These are phyloP conservation scores for Chlorophyllum brunneum DNA, from an alignment of 768 basidiomycete species.

Conservation along the genomic window DNA sequence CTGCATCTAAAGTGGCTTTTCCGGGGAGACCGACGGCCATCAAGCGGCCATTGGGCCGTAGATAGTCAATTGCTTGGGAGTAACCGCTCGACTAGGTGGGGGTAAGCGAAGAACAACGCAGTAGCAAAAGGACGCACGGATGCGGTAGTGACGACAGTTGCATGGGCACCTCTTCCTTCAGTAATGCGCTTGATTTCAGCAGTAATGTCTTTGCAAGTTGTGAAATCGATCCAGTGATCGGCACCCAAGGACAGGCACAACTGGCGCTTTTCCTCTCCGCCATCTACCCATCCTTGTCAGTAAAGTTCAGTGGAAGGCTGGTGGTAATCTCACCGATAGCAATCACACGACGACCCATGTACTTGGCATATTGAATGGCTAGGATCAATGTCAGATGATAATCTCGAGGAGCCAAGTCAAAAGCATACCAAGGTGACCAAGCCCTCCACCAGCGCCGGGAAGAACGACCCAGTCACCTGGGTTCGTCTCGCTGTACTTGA, in stretches of 20 bases:
- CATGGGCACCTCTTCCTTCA: conserved; percentile 70
- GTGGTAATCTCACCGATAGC: conserved; percentile 49
- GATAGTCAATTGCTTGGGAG: conserved; percentile 66
- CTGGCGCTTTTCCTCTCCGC: conserved; percentile 67
- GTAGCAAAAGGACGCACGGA: conserved; percentile 24
- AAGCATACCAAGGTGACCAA: conserved; percentile 68
- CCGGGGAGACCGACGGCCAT: conserved; percentile 80
- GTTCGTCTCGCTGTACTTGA: conserved; percentile 64
- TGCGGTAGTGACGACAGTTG: conserved; percentile 59
- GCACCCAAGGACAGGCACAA: conserved; percentile 62
- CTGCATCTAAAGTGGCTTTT: conserved; percentile 51
- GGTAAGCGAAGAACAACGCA: background rate
- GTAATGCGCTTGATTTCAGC: conserved; percentile 59
- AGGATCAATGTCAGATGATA: background rate
- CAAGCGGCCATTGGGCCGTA: conserved; percentile 66
- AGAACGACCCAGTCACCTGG: conserved; percentile 76
- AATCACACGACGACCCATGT: conserved; percentile 75
- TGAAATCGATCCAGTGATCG: conserved; percentile 80
- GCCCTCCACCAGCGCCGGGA: conserved; percentile 77
- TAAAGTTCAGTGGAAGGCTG: background rate
- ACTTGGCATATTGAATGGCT: conserved; percentile 78
- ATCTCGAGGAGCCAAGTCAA: background rate
- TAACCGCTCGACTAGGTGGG: conserved; percentile 33
- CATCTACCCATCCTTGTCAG: conserved; percentile 39
- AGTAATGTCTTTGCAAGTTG: conserved; percentile 59